Percentiles rank a stretch among this genome's conserved stretches.
phyloP scores from a whole-genome alignment of 2,329 filamentous ascomycete species.

The Apiospora phragmitis region DNA sequence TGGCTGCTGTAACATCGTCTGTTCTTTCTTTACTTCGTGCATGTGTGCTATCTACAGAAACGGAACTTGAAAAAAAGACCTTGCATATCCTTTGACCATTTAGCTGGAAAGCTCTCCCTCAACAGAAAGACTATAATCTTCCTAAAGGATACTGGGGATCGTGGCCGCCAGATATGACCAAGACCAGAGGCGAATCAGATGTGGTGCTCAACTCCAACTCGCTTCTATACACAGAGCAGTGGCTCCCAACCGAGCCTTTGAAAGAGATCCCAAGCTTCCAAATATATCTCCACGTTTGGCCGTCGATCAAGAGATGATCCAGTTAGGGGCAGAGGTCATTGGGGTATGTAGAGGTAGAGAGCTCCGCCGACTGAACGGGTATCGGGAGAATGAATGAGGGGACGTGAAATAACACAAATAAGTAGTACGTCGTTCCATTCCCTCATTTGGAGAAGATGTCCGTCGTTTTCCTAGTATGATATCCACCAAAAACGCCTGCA shows the following conservation, averaged over 20 bases:
- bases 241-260: not conserved
- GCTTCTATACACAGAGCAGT: not conserved
- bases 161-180: not conserved
- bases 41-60: conserved; percentile 19
- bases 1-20: not conserved
- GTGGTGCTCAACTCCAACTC: not conserved
- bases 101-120: not conserved
- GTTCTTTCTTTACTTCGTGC: conserved; percentile 8
- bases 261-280: not conserved
- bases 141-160: not conserved
- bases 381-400: conserved; percentile 23
- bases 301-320: not conserved
- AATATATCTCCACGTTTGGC: not conserved
- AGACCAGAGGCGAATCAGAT: not conserved
- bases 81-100: conserved; percentile 11
- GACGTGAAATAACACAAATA: conserved; percentile 26
- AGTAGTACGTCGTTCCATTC: conserved; percentile 24
- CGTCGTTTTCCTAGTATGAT: conserved; percentile 31
- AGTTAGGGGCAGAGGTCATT: not conserved
- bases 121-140: conserved; percentile 7
- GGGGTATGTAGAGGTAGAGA: conserved; percentile 25
- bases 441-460: conserved; percentile 22
- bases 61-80: conserved; percentile 11
- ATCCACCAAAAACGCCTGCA: conserved; percentile 32
- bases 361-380: conserved; percentile 7